Evolutionary conservation across 305 asterid genomes (phyloP), one percentile per base, ranked within the genome.

Genomic region (Fraxinus dipetala): DNA sequence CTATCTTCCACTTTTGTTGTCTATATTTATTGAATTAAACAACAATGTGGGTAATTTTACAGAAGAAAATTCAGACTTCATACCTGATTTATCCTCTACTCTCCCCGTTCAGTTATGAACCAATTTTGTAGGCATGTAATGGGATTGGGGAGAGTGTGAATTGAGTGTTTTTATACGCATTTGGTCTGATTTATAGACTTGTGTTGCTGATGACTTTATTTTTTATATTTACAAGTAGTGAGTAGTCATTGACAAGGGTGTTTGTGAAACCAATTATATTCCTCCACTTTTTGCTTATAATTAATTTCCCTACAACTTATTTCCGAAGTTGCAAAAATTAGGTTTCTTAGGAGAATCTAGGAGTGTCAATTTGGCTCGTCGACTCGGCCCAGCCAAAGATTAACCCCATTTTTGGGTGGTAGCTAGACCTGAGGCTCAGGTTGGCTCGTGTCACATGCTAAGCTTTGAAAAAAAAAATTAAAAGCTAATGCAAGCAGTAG

Each of bases 131-230:
- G 65, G 24, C 75, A 72, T 56, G 77, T 79, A 32, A 31, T 54
- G 77, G 20, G 67, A 24, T 20, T 20, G 69, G 69, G 81, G 48
- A 75, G 78, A 77, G 86, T 40, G 80, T 75, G 86, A 82, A 77
- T 75, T 16, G 77, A 81, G 86, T 82, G 80, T 79, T 81, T 88
- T 85, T 88, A 86, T 86, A 88, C 86, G 79, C 56, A 72, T 59
- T 78, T 51, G 61, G 81, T 76, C 51, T 81, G 72, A 31, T 72
- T 7, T 70, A 77, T 20, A 35, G 36, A 35, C 79, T 11, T 31
- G 24, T 73, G 78, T 31, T 59, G 36, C 6, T 13, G 35, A 14
- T 74, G 9, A 28, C 3, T 80, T 72, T 51, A 1, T 40, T 13
- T 28, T n/a, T 16, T 11, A 31, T n/a, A 5, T 16, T 10, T n/a